Percentiles rank a stretch among this genome's conserved stretches.
These are phyloP conservation scores for Trichosporon asahii DNA, from an alignment of 1,284 basidiomycete species.

Conservation along the genomic window DNA sequence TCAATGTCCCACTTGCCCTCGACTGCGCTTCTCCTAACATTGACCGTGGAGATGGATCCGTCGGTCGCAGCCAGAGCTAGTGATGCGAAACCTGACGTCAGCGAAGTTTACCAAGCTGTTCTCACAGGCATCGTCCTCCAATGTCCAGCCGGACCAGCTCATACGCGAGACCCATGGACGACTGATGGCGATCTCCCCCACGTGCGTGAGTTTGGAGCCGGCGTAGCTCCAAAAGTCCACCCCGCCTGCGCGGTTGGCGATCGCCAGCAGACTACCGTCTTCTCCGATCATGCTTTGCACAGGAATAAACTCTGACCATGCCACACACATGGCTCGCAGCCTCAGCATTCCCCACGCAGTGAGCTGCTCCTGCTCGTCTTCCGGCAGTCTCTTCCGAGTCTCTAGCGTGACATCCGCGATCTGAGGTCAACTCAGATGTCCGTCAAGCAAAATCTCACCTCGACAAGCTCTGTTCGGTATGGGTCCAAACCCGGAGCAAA, in stretches of 20 bases:
- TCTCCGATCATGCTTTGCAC: constrained; percentile 25
- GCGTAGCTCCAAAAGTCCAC: constrained; percentile 37
- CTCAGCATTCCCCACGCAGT: constrained; percentile 27
- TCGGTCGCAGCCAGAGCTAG: constrained; percentile 35
- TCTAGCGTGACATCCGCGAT: constrained; percentile 35
- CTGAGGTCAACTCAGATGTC: no score
- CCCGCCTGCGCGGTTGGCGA: constrained; percentile 34
- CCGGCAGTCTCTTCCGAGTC: constrained; percentile 22
- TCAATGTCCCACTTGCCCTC: constrained; percentile 17
- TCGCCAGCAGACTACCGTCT: constrained; percentile 40
- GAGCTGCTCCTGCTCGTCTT: neutral
- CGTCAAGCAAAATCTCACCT: constrained; percentile 25
- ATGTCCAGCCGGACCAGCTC: constrained; percentile 36
- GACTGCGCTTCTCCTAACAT: constrained; percentile 13
- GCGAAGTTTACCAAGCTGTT: neutral
- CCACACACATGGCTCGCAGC: constrained; percentile 31
- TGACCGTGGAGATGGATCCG: constrained; percentile 26
- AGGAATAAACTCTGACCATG: constrained; percentile 34
- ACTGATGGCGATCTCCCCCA: constrained; percentile 2
- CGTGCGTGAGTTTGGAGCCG: neutral
- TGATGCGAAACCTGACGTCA: constrained; percentile 26
- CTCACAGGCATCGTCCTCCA: constrained; percentile 27
- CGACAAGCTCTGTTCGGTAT: constrained; percentile 33
- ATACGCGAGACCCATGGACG: constrained; percentile 17
- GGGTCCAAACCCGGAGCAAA: constrained; percentile 38